These are phyloP conservation scores for Dioszegia hungarica DNA, from an alignment of 768 basidiomycete genomes.

Conservation along the genomic window DNA sequence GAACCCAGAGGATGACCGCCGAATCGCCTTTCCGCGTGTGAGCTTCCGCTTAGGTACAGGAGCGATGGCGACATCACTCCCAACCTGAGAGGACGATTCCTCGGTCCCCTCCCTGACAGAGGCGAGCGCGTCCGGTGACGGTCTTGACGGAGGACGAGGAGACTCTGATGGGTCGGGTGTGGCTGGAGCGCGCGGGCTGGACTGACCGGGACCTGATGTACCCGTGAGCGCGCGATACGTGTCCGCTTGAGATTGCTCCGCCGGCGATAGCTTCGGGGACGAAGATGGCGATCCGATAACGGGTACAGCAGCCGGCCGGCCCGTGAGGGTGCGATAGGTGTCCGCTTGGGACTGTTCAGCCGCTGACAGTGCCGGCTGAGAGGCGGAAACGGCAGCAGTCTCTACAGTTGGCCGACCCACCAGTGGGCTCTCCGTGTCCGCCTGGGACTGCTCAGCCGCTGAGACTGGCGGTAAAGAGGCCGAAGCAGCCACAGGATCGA, in stretches of 20 bases:
- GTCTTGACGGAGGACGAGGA: too few relatives aligned
- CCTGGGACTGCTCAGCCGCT: too few relatives aligned
- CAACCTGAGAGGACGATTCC: background rate
- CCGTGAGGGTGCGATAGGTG: background rate
- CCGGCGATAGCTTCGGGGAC: background rate
- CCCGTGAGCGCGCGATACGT: background rate
- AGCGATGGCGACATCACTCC: slow-evolving; percentile 2
- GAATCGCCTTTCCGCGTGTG: slow-evolving; percentile 20
- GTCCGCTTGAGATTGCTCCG: background rate
- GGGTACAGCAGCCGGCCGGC: too few relatives aligned
- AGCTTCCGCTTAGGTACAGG: slow-evolving; percentile 14
- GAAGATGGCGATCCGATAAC: too few relatives aligned
- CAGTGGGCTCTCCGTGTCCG: background rate
- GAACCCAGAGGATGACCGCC: slow-evolving; percentile 23
- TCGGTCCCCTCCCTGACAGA: background rate
- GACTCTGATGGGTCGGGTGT: too few relatives aligned
- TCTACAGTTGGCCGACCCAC: too few relatives aligned
- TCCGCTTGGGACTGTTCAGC: background rate
- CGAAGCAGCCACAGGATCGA: too few relatives aligned
- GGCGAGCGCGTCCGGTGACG: background rate
- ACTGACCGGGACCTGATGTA: background rate
- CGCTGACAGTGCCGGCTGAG: background rate
- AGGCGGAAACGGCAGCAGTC: too few relatives aligned
- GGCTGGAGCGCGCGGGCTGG: too few relatives aligned
- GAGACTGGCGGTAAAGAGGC: too few relatives aligned